phyloP scores from a whole-genome alignment of 1,284 basidiomycete species.

The Cystobasidiaceae sp. region DNA sequence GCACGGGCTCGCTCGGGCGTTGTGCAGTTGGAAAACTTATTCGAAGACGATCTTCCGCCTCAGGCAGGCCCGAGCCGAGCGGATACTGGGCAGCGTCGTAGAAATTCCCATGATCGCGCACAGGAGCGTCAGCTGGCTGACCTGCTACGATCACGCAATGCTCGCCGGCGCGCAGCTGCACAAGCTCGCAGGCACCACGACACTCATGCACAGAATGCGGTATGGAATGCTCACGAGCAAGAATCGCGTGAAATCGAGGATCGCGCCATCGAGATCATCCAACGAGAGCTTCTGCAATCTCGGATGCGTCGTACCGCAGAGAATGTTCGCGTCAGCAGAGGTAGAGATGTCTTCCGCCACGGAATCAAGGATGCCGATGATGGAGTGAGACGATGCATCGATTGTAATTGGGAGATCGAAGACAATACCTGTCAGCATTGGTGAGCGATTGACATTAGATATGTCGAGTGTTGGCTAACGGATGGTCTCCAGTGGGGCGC shows the following conservation, averaged over 20 bases:
- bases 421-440: slow-evolving; percentile 25
- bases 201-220: too few species aligned
- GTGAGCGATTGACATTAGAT: background rate
- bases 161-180: too few species aligned
- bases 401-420: slow-evolving; percentile 33
- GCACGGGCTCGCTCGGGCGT: too few species aligned
- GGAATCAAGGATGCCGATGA: slow-evolving; percentile 26
- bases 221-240: too few species aligned
- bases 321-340: background rate
- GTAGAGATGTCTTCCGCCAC: slow-evolving; percentile 1
- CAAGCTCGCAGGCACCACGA: too few species aligned
- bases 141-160: too few species aligned
- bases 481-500: background rate
- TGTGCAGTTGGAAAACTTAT: too few species aligned
- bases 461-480: background rate
- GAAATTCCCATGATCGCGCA: too few species aligned
- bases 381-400: slow-evolving; percentile 29
- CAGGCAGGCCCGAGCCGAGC: too few species aligned
- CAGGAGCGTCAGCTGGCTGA: too few species aligned
- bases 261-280: background rate
- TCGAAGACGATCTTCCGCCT: too few species aligned
- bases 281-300: background rate
- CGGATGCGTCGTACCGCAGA: background rate
- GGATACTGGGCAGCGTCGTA: too few species aligned
- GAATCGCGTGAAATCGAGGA: background rate